phyloP scores from a whole-genome alignment of 345 rosid genomes.

The Eucalyptus regnans region DNA sequence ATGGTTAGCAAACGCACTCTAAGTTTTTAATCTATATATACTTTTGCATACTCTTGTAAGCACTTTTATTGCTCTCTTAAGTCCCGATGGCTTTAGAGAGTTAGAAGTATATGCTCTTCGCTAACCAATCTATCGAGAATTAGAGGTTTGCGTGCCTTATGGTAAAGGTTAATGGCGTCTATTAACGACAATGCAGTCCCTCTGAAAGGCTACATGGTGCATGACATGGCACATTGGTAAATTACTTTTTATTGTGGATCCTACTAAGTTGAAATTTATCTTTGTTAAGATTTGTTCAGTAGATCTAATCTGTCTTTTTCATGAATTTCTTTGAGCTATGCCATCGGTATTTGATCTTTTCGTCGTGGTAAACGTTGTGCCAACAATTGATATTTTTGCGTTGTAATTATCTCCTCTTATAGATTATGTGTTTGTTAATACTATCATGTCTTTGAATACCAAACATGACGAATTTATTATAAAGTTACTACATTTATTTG shows the following conservation, averaged over 20 bases:
- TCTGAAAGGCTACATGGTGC: not conserved
- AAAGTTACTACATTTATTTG: not conserved
- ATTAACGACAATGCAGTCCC: not conserved
- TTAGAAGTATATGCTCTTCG: no score
- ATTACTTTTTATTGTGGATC: not conserved
- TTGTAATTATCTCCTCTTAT: not conserved
- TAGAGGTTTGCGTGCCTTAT: not conserved
- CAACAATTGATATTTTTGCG: not conserved
- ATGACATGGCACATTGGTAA: not conserved
- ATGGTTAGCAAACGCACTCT: fast-evolving
- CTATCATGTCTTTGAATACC: not conserved
- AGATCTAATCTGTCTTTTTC: not conserved
- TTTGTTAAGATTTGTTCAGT: not conserved
- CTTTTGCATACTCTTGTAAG: no score
- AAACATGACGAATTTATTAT: not conserved
- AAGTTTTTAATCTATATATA: no score
- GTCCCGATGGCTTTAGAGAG: no score
- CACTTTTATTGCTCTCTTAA: no score
- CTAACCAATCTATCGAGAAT: no score
- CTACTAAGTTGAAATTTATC: not conserved
- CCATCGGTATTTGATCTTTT: not conserved
- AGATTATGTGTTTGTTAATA: not conserved
- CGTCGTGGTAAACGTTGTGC: not conserved
- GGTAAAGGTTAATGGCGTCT: not conserved
- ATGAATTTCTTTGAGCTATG: not conserved